A percentile compares a stretch with the other conserved stretches of the same genome.
Conservation (phyloP, 345 rosid species). For the Populus nigra region DNA sequence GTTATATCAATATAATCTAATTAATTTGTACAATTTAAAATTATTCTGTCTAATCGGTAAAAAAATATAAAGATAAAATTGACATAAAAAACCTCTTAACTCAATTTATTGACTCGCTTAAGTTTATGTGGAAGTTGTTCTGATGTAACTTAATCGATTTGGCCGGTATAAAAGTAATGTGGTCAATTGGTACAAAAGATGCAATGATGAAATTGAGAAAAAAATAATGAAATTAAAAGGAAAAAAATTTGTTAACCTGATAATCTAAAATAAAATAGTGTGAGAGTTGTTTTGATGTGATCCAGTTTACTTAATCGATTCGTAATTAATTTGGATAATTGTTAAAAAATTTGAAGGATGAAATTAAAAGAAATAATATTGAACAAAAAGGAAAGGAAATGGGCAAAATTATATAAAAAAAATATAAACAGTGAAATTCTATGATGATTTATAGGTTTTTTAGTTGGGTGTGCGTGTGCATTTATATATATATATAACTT, state of each 20-base stretch:
- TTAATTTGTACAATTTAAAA: rapidly evolving
- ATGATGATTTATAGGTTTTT: too few species aligned
- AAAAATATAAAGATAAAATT: too few species aligned
- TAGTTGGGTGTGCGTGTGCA: too few species aligned
- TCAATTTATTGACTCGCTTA: too few species aligned
- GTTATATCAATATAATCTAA: too few species aligned
- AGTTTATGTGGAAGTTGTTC: rapidly evolving
- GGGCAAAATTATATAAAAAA: too few species aligned
- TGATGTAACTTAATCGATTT: rapidly evolving
- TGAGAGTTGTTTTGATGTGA: rapidly evolving
- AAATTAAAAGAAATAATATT: too few species aligned
- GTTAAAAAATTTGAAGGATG: rapidly evolving
- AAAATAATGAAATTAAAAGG: too few species aligned
- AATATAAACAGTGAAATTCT: too few species aligned
- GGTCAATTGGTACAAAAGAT: rapidly evolving
- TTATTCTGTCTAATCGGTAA: rapidly evolving
- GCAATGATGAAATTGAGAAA: rapidly evolving
- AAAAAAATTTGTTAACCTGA: rapidly evolving
- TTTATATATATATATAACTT: too few species aligned
- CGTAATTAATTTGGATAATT: rapidly evolving
- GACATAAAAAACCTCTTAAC: rapidly evolving
- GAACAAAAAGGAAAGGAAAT: too few species aligned
- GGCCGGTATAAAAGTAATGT: rapidly evolving
- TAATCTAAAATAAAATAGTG: rapidly evolving
- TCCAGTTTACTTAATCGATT: rapidly evolving